Evolutionary conservation across 495 filamentous ascomycete genomes (phyloP).

Genomic region (Trichoderma gamsii): DNA sequence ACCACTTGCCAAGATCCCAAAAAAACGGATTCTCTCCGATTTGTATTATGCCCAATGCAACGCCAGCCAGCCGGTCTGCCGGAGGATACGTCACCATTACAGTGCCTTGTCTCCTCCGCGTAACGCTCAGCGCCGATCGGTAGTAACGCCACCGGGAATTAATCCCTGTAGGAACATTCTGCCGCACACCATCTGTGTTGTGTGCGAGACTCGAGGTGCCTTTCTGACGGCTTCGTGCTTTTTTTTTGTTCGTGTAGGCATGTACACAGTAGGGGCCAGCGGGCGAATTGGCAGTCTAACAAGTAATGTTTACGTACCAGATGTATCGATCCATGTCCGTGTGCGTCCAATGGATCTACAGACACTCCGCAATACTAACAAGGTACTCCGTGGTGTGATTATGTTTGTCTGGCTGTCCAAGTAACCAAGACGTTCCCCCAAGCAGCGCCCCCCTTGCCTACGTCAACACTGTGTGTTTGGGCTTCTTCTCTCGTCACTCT

Average conservation of each 20-base stretch:
- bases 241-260: too few species aligned
- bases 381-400: too few species aligned
- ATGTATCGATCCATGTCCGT: too few species aligned
- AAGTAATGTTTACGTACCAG: too few species aligned
- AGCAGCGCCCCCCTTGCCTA: neutral
- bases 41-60: neutral
- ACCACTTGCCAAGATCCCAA: neutral
- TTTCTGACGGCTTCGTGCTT: too few species aligned
- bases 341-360: too few species aligned
- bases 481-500: neutral
- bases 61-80: conserved; percentile 5
- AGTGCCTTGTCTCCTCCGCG: conserved; percentile 6
- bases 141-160: conserved; percentile 11
- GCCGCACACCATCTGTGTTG: neutral
- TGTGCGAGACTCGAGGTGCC: too few species aligned
- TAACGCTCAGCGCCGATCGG: conserved; percentile 11
- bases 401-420: too few species aligned
- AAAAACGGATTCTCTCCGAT: neutral
- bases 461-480: conserved; percentile 9
- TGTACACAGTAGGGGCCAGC: too few species aligned
- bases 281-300: too few species aligned
- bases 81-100: conserved; percentile 14
- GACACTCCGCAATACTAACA: too few species aligned
- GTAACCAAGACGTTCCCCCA: neutral
- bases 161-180: neutral